These are phyloP conservation scores for Alloteropsis angusta DNA, from an alignment of 202 grass and related monocot species.

Conservation along the genomic window DNA sequence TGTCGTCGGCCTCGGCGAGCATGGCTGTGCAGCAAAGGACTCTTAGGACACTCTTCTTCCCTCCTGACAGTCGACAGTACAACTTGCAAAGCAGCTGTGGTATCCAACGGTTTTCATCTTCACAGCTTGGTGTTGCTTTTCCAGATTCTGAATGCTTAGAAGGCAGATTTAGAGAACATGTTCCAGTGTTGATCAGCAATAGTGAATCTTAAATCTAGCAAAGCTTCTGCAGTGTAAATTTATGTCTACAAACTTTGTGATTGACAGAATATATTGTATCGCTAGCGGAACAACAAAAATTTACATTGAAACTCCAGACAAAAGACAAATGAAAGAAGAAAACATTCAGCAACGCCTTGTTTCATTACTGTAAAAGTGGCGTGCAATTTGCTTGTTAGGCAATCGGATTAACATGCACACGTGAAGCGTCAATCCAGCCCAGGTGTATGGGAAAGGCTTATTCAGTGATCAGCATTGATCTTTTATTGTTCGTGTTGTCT, in stretches of 20 bases:
- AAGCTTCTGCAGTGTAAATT: neutral
- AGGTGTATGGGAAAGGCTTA: neutral
- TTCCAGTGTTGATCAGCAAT: neutral
- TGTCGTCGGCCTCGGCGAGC: neutral
- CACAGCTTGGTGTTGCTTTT: neutral
- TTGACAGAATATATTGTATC: neutral
- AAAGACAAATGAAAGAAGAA: neutral
- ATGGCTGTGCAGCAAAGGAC: constrained; percentile 24
- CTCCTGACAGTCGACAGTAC: neutral
- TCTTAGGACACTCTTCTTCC: neutral
- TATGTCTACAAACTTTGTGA: neutral
- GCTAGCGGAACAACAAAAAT: neutral
- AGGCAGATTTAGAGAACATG: neutral
- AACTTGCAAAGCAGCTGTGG: neutral
- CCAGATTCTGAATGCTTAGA: neutral
- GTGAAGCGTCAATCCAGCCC: neutral
- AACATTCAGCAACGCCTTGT: neutral
- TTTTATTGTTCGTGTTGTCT: constrained; percentile 14
- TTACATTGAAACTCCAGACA: neutral
- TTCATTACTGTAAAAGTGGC: neutral
- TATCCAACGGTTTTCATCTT: neutral
- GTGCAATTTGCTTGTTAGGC: neutral
- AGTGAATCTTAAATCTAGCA: neutral
- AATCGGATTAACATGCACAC: neutral
- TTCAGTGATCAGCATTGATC: neutral